phyloP scores from a whole-genome alignment of 345 rosid genomes.

The Populus ilicifolia region DNA sequence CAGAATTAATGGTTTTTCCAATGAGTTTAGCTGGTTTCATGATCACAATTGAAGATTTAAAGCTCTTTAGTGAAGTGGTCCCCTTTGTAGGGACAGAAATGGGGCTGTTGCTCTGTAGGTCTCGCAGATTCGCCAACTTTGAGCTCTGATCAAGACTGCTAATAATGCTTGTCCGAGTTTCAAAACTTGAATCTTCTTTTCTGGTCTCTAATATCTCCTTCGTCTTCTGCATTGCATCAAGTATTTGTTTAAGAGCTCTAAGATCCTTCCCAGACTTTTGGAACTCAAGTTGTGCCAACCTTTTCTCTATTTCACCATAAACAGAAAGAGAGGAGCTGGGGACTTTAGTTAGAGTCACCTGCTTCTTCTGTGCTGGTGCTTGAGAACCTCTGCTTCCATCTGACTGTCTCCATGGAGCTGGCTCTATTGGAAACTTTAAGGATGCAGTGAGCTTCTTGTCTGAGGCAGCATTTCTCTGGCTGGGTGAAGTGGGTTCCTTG shows the following conservation, averaged over 20 bases:
- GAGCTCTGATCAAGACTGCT: constrained; percentile 31
- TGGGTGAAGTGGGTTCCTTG: constrained; percentile 44
- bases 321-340: constrained; percentile 41
- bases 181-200: constrained; percentile 33
- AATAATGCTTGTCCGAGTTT: constrained; percentile 19
- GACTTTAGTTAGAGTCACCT: constrained; percentile 25
- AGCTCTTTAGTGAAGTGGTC: constrained; percentile 37
- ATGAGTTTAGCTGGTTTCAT: constrained; percentile 47
- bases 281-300: constrained; percentile 70
- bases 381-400: constrained; percentile 50
- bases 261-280: constrained; percentile 76
- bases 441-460: constrained; percentile 40
- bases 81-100: constrained; percentile 37
- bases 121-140: constrained; percentile 17
- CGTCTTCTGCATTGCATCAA: constrained; percentile 75
- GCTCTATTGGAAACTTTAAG: constrained; percentile 52
- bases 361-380: constrained; percentile 28
- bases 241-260: constrained; percentile 79
- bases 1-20: constrained; percentile 27
- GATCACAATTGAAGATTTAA: constrained; percentile 47
- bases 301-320: constrained; percentile 77
- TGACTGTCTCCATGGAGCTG: constrained; percentile 63
- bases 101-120: constrained; percentile 24
- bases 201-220: constrained; percentile 39
- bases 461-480: constrained; percentile 34